Evolutionary conservation across 2,329 filamentous ascomycete genomes (phyloP).

Genomic region (Fusarium sp.): DNA sequence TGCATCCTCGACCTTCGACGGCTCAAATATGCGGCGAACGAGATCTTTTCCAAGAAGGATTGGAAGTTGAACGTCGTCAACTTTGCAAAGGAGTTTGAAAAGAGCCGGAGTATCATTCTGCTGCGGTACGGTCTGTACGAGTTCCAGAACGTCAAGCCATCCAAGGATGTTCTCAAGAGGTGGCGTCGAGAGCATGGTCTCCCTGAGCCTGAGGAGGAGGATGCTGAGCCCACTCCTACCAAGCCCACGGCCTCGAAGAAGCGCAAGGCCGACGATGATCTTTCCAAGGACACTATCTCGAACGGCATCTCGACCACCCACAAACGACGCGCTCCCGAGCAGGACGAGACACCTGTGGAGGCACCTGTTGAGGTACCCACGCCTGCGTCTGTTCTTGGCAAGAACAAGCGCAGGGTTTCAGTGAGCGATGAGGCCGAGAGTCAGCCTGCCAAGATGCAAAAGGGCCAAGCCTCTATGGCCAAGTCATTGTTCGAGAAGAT

Average conservation of each 20-base stretch:
- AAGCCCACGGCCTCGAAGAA: constrained; percentile 58
- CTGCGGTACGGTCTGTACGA: constrained; percentile 72
- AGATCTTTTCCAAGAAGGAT: constrained; percentile 70
- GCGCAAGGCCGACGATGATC: constrained; percentile 68
- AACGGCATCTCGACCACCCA: constrained; percentile 50
- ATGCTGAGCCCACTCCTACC: constrained; percentile 46
- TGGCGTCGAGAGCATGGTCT: constrained; percentile 70
- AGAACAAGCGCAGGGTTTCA: constrained; percentile 66
- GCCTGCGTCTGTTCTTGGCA: constrained; percentile 50
- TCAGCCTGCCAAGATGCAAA: constrained; percentile 64
- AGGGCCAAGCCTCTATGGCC: constrained; percentile 64
- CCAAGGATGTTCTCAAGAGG: constrained; percentile 67
- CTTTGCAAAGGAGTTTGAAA: constrained; percentile 74
- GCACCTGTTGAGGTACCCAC: constrained; percentile 47
- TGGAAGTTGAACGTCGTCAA: constrained; percentile 73
- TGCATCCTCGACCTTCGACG: constrained; percentile 72
- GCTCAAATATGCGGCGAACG: constrained; percentile 71
- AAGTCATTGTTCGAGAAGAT: constrained; percentile 69
- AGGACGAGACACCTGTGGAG: constrained; percentile 51
- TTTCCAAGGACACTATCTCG: constrained; percentile 53
- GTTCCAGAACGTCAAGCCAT: constrained; percentile 72
- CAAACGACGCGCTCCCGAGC: constrained; percentile 63
- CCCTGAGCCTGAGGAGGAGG: constrained; percentile 60
- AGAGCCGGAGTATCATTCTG: constrained; percentile 71
- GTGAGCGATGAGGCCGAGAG: constrained; percentile 59